A percentile compares a stretch with the other conserved stretches of the same genome.
phyloP scores from a whole-genome alignment of 2,329 filamentous ascomycete genomes.

The Berkeleyomyces basicola region DNA sequence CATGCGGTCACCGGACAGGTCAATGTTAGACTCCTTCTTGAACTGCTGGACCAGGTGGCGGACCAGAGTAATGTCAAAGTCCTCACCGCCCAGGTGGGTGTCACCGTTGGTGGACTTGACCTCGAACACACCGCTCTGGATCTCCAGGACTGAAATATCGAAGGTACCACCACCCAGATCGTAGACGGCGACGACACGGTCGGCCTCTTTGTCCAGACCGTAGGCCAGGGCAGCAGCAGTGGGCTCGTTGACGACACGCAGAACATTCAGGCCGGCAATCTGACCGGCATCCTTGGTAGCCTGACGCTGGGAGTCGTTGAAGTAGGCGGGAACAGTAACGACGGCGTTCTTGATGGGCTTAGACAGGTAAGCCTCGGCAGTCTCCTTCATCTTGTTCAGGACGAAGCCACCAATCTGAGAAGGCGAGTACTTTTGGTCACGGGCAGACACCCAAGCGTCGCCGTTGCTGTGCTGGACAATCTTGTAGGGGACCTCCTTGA shows the following conservation, averaged over 20 bases:
- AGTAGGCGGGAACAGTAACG: slow-evolving; percentile 93
- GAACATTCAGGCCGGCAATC: slow-evolving; percentile 88
- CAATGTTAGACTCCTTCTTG: slow-evolving; percentile 88
- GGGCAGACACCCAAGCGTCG: slow-evolving; percentile 88
- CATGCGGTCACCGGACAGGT: slow-evolving; percentile 87
- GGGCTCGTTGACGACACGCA: slow-evolving; percentile 95
- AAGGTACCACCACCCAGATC: slow-evolving; percentile 98
- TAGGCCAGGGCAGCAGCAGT: slow-evolving; percentile 92
- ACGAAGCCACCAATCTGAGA: slow-evolving; percentile 97
- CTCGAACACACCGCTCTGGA: slow-evolving; percentile 95
- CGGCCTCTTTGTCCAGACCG: slow-evolving; percentile 85
- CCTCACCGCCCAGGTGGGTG: slow-evolving; percentile 93
- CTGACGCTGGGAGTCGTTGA: slow-evolving; percentile 96
- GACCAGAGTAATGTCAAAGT: slow-evolving; percentile 91
- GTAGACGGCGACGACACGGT: slow-evolving; percentile 85
- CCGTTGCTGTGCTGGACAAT: slow-evolving; percentile 94
- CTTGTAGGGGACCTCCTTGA: slow-evolving; percentile 97
- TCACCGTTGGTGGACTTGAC: slow-evolving; percentile 99
- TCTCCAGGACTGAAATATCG: slow-evolving; percentile 95
- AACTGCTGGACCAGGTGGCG: slow-evolving; percentile 88
- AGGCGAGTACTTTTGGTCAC: slow-evolving; percentile 88
- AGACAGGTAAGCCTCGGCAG: slow-evolving; percentile 79
- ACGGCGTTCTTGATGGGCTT: slow-evolving; percentile 91
- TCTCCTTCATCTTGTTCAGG: slow-evolving; percentile 98
- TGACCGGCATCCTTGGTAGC: slow-evolving; percentile 96